These are phyloP conservation scores for Phytophthora foliorum DNA, from an alignment of 352 stramenopile species.

Conservation along the genomic window DNA sequence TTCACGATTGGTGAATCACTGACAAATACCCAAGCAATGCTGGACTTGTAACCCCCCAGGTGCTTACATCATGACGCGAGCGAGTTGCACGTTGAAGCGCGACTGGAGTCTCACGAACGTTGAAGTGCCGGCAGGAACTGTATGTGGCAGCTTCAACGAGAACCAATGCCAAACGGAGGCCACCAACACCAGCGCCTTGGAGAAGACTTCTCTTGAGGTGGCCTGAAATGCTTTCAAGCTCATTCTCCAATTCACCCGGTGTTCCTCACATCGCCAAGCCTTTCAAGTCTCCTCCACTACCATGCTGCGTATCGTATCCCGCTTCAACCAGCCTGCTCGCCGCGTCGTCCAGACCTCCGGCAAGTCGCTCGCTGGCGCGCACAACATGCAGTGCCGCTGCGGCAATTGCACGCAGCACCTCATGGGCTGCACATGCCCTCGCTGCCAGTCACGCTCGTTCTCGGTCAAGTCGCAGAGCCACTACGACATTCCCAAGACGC, in stretches of 20 bases:
- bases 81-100: conserved; percentile 31
- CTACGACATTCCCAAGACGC: conserved; percentile 61
- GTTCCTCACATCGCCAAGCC: neutral
- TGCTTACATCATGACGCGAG: conserved; percentile 12
- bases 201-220: neutral
- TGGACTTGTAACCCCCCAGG: conserved; percentile 1
- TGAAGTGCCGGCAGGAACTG: conserved; percentile 14
- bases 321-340: conserved; percentile 32
- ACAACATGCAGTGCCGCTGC: conserved; percentile 32
- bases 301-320: conserved; percentile 38
- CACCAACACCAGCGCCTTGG: neutral
- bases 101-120: conserved; percentile 17
- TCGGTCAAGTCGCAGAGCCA: conserved; percentile 50
- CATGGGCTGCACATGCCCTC: conserved; percentile 26
- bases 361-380: conserved; percentile 26
- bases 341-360: conserved; percentile 13
- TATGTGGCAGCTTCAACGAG: conserved; percentile 4
- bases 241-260: conserved; percentile 25
- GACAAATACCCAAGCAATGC: neutral
- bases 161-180: neutral
- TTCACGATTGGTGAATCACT: neutral
- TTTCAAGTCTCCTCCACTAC: neutral
- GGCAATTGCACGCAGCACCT: conserved; percentile 33
- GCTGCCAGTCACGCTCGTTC: conserved; percentile 38
- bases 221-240: neutral